These are phyloP conservation scores for Phytophthora citricola DNA, from an alignment of 352 stramenopile genomes.

Conservation along the genomic window DNA sequence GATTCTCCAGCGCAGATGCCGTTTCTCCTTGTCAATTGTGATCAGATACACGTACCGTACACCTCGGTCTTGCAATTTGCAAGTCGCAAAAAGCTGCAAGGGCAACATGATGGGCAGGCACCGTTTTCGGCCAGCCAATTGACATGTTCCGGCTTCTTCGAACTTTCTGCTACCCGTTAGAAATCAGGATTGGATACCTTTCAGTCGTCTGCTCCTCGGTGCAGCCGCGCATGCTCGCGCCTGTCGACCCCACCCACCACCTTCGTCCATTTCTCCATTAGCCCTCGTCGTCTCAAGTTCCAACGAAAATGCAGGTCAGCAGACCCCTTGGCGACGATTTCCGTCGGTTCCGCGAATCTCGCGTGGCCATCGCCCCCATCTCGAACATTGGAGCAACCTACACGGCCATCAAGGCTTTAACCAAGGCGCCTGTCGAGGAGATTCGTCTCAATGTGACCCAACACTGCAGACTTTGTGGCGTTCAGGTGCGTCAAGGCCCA, in stretches of 20 bases:
- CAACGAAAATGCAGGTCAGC: slow-evolving; percentile 18
- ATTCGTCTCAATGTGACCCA: slow-evolving; percentile 22
- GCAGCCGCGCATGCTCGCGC: too few species aligned
- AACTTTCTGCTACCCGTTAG: background rate
- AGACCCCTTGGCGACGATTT: slow-evolving; percentile 16
- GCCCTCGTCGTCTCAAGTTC: background rate
- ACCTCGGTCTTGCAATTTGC: background rate
- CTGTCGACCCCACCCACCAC: too few species aligned
- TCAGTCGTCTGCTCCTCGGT: background rate
- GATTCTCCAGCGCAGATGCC: too few species aligned
- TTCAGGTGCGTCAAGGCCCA: slow-evolving; percentile 2
- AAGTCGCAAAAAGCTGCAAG: too few species aligned
- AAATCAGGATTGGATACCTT: slow-evolving; percentile 1
- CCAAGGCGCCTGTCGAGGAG: slow-evolving; percentile 11
- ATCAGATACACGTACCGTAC: too few species aligned
- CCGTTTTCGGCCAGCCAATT: background rate
- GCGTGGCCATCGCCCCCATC: slow-evolving; percentile 16
- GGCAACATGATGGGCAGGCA: too few species aligned
- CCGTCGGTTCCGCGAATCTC: slow-evolving; percentile 11
- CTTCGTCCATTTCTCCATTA: slow-evolving; percentile 17
- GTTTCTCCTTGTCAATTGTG: too few species aligned
- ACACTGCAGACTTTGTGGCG: slow-evolving; percentile 16
- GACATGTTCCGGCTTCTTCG: background rate
- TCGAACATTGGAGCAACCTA: slow-evolving; percentile 4
- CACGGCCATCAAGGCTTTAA: background rate